phyloP scores from a whole-genome alignment of 306 rosid species.

The Delonix regia region DNA sequence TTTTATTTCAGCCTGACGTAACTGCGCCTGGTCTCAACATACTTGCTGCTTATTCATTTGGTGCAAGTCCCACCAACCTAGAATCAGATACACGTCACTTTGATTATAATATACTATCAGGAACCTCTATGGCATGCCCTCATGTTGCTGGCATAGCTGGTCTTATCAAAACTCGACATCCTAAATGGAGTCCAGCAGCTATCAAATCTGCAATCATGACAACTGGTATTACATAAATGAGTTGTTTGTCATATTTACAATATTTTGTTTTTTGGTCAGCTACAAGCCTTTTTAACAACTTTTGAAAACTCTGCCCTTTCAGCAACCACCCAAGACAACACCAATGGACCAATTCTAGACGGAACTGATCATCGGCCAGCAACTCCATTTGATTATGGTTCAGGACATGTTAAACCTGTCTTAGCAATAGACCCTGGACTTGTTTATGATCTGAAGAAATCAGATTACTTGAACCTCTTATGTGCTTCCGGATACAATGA shows the following conservation, averaged over 20 bases:
- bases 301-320: not conserved
- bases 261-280: not conserved
- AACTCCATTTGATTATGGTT: not conserved
- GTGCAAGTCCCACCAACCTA: conserved; percentile 14
- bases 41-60: conserved; percentile 52
- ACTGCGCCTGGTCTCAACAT: conserved; percentile 64
- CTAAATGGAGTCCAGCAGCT: conserved; percentile 69
- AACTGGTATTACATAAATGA: conserved; percentile 42
- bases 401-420: not conserved
- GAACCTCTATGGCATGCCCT: conserved; percentile 67
- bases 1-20: conserved; percentile 63
- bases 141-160: conserved; percentile 62
- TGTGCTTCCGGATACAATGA: not conserved
- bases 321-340: conserved; percentile 33
- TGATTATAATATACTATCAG: conserved; percentile 36
- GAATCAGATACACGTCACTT: conserved; percentile 31
- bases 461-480: not conserved
- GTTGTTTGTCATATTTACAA: not conserved
- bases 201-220: conserved; percentile 76
- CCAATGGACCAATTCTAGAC: not conserved
- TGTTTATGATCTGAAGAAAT: not conserved
- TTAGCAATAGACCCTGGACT: not conserved
- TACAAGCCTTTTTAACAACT: not conserved
- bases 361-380: not conserved
- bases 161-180: conserved; percentile 57